Evolutionary conservation across 768 basidiomycete species (phyloP).

Genomic region (Polyporus arcularius): DNA sequence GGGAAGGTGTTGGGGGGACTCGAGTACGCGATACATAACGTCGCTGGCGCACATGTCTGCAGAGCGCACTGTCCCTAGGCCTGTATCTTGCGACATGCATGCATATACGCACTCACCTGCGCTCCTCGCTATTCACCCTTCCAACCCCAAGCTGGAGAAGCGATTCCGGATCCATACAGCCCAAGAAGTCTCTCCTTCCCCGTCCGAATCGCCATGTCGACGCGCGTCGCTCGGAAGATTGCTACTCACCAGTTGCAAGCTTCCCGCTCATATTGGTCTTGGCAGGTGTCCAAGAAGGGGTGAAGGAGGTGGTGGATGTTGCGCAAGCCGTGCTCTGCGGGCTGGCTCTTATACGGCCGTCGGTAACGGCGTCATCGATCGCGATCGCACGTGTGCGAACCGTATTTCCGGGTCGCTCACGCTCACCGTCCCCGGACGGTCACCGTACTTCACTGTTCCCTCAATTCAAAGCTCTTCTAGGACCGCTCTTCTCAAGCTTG

Average conservation of each 20-base stretch:
- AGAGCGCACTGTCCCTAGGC: neutral
- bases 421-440: slow-evolving; percentile 6
- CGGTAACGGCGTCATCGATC: slow-evolving; percentile 16
- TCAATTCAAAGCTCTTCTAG: neutral
- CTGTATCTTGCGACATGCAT: neutral
- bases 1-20: too few relatives aligned
- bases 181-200: neutral
- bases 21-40: too few relatives aligned
- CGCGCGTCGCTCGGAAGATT: neutral
- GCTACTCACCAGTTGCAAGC: slow-evolving; percentile 56
- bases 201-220: too few relatives aligned
- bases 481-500: neutral
- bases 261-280: slow-evolving; percentile 56
- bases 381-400: slow-evolving; percentile 14
- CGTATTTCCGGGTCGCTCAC: slow-evolving; percentile 9
- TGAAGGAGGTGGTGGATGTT: neutral
- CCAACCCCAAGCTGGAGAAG: neutral
- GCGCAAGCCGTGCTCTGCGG: neutral
- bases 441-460: neutral
- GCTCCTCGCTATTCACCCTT: neutral
- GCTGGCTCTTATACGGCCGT: slow-evolving; percentile 17
- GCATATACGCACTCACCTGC: neutral
- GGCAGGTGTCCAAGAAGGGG: neutral
- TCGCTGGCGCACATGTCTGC: too few relatives aligned
- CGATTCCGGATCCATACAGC: neutral